Percentiles rank a stretch among this genome's conserved stretches.
Evolutionary conservation across 2,329 filamentous ascomycete genomes (phyloP).

Genomic region (Penicillium paneum): DNA sequence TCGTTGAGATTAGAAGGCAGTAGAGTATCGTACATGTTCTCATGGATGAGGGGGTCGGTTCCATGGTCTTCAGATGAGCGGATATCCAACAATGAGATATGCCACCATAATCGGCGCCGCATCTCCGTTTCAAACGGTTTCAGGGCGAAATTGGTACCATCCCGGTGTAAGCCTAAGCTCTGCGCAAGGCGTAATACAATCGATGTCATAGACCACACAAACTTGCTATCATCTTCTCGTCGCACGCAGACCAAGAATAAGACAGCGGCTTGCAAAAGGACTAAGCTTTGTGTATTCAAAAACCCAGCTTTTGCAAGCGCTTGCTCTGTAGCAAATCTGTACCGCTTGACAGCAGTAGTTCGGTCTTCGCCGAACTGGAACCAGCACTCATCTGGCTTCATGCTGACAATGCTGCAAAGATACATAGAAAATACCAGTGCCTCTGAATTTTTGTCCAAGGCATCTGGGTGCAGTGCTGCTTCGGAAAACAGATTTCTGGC

Average conservation of each 20-base stretch:
- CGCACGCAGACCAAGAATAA: constrained; percentile 56
- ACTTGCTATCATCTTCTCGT: constrained; percentile 41
- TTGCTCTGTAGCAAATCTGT: constrained; percentile 63
- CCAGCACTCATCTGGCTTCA: constrained; percentile 42
- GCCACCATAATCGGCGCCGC: constrained; percentile 53
- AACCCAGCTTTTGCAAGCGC: constrained; percentile 62
- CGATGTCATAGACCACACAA: constrained; percentile 45
- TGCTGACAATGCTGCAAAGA: constrained; percentile 51
- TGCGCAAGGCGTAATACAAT: constrained; percentile 43
- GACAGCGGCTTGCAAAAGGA: constrained; percentile 61
- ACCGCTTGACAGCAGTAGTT: constrained; percentile 49
- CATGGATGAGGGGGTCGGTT: constrained; percentile 44
- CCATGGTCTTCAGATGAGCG: constrained; percentile 52
- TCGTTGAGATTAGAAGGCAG: constrained; percentile 54
- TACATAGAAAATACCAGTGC: constrained; percentile 62
- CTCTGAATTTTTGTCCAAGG: constrained; percentile 53
- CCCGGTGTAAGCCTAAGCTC: constrained; percentile 51
- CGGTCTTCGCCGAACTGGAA: constrained; percentile 53
- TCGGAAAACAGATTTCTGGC: constrained; percentile 52
- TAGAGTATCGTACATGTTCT: constrained; percentile 46
- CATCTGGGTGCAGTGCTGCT: constrained; percentile 50
- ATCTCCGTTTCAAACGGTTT: constrained; percentile 52
- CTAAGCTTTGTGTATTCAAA: constrained; percentile 59
- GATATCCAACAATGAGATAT: constrained; percentile 48
- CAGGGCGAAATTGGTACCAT: constrained; percentile 49